Conservation (phyloP, 148 eudicot species). For the Mesembryanthemum crystallinum region DNA sequence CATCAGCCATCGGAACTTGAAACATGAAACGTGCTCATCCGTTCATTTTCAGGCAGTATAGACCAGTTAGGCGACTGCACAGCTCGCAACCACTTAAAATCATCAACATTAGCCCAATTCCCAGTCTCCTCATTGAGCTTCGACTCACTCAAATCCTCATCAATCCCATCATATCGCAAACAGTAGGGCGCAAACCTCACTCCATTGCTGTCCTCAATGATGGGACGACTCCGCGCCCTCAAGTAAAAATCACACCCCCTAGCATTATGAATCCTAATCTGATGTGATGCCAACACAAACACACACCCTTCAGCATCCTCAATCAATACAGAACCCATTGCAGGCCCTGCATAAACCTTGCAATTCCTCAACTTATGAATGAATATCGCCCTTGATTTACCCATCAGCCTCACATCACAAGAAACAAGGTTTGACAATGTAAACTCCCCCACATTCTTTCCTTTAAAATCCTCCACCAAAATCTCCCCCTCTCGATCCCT, state of each 20-base stretch:
- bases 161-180: slow-evolving; percentile 64
- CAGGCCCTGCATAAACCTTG: slow-evolving; percentile 64
- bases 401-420: slow-evolving; percentile 67
- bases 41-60: slow-evolving; percentile 58
- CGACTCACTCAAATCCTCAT: slow-evolving; percentile 56
- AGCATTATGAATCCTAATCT: slow-evolving; percentile 84
- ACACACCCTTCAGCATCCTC: slow-evolving; percentile 70
- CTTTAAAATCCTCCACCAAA: slow-evolving; percentile 53
- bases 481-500: slow-evolving; percentile 50
- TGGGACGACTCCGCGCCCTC: slow-evolving; percentile 80
- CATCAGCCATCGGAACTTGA: slow-evolving; percentile 28
- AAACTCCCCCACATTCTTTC: slow-evolving; percentile 58
- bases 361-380: slow-evolving; percentile 55
- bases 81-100: slow-evolving; percentile 82
- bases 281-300: slow-evolving; percentile 79
- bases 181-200: slow-evolving; percentile 86
- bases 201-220: slow-evolving; percentile 68
- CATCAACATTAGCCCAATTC: slow-evolving; percentile 87
- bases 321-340: slow-evolving; percentile 69
- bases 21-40: slow-evolving; percentile 34
- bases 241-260: slow-evolving; percentile 67
- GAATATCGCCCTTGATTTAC: slow-evolving; percentile 62
- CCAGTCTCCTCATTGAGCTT: slow-evolving; percentile 71
- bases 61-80: slow-evolving; percentile 88
- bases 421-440: slow-evolving; percentile 47